phyloP scores from a whole-genome alignment of 2,329 filamentous ascomycete genomes.

The Dothiorella sarmentorum region DNA sequence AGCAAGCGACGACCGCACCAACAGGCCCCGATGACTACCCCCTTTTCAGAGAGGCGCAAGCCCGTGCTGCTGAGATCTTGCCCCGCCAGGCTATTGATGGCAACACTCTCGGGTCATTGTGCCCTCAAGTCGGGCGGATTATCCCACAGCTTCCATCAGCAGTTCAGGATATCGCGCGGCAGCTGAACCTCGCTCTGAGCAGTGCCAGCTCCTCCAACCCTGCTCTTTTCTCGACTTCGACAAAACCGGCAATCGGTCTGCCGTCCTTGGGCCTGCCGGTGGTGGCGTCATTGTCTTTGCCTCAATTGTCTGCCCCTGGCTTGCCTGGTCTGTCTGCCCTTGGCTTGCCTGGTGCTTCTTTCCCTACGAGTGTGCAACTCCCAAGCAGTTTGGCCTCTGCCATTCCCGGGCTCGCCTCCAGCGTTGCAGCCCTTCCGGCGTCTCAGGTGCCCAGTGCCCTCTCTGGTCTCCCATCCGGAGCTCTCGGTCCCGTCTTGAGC shows the following conservation, averaged over 20 bases:
- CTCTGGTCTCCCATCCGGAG: neutral
- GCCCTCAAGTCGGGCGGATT: neutral
- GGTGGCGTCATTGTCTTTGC: too few relatives aligned
- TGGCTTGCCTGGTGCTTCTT: neutral
- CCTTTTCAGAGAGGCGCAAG: neutral
- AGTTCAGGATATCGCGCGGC: neutral
- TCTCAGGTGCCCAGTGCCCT: neutral
- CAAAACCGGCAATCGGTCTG: too few relatives aligned
- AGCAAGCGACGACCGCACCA: conserved; percentile 12
- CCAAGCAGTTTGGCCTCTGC: neutral
- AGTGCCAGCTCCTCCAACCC: conserved; percentile 6
- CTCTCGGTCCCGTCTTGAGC: neutral
- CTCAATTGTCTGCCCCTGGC: too few relatives aligned
- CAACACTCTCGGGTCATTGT: neutral
- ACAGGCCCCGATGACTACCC: conserved; percentile 5
- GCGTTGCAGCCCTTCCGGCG: neutral
- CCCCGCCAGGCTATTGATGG: neutral
- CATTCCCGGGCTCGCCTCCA: neutral
- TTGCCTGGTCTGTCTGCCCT: neutral
- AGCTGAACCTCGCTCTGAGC: conserved; percentile 1
- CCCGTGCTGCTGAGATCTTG: conserved; percentile 7
- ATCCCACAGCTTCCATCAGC: neutral
- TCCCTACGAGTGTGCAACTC: neutral
- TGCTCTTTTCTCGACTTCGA: neutral
- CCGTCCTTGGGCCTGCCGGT: too few relatives aligned